These are phyloP conservation scores for Leishmania tropica DNA, from an alignment of 208 protist species.

Conservation along the genomic window DNA sequence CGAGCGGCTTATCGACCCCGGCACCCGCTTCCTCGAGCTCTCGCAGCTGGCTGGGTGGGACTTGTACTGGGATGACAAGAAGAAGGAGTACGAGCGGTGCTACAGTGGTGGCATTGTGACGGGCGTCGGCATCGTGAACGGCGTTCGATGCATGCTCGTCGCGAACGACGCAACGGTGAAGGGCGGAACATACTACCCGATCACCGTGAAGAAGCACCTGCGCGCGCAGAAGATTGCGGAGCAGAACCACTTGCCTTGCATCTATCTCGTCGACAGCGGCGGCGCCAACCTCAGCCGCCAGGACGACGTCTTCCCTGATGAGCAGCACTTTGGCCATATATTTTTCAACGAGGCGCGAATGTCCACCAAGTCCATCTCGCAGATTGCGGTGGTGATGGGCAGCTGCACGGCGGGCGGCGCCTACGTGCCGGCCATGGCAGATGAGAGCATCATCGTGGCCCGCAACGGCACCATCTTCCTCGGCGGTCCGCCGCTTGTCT, in stretches of 20 bases:
- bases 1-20: constrained; percentile 89
- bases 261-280: constrained; percentile 97
- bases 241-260: constrained; percentile 96
- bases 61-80: constrained; percentile 84
- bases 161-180: constrained; percentile 98
- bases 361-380: constrained; percentile 92
- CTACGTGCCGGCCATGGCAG: constrained; percentile 96
- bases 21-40: constrained; percentile 95
- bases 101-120: constrained; percentile 95
- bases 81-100: constrained; percentile 63
- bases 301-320: constrained; percentile 95
- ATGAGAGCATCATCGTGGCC: constrained; percentile 95
- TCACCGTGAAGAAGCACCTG: constrained; percentile 98
- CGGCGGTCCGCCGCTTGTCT: constrained; percentile 94
- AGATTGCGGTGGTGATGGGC: constrained; percentile 98
- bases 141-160: constrained; percentile 94
- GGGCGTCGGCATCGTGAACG: constrained; percentile 88
- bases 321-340: constrained; percentile 97
- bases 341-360: constrained; percentile 98
- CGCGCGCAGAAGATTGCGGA: constrained; percentile 95
- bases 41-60: constrained; percentile 95
- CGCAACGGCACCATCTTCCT: constrained; percentile 96
- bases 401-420: constrained; percentile 97
- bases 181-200: constrained; percentile 97
- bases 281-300: constrained; percentile 95